Base-by-base conservation (phyloP, 2,329 filamentous ascomycete genomes). In the Thelonectria blattea region DNA sequence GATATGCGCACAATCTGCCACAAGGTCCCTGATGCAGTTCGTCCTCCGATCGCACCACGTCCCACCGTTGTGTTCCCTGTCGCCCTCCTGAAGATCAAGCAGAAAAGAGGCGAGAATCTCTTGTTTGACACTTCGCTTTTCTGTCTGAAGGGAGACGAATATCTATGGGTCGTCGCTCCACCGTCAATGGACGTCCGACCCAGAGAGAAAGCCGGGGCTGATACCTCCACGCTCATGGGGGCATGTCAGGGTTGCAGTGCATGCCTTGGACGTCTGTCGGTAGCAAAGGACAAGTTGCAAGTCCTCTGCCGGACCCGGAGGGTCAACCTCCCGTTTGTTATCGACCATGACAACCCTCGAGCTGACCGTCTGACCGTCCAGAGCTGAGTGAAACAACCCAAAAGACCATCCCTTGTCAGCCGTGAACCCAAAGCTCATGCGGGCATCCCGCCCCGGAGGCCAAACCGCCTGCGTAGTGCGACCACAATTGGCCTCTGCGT, bases 21-120 rank as follows among this genome's bases (percentile, higher is more conserved):
- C 5, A 43, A 17, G 17, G 32, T 55, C 39, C 6, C 43, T 24
- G 22, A 30, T 41, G 30, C 34, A 5, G 22, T 18, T 27, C 52
- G 34, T 48, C 43, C 11, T 41, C 30, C 34, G 34, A 14, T 17
- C 18, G 9, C 12, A 41, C 27, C 45, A 20, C 24, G 51, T 30
- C n/a, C 41, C 15, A 20, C 11, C 17, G 43, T 10, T 39, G 15
- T 24, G 10, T 42, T 30, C 15, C 51, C 42, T 27, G 17, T 45
- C 37, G 27, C 15, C 30, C 52, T 56, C 57, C 57, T 56, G 52
- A 60, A 56, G 57, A 60, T 60, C 57, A 49, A 46, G 42, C 32
- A 4, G n/a, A n/a, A n/a, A n/a, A n/a, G n/a, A n/a, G n/a, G 10
- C 18, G 10, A 43, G 34, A 27, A 43, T 49, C 24, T 15, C 47